A percentile compares a stretch with the other conserved stretches of the same genome.
These are phyloP conservation scores for Zarea fungicola DNA, from an alignment of 2,329 filamentous ascomycete genomes.

Conservation along the genomic window DNA sequence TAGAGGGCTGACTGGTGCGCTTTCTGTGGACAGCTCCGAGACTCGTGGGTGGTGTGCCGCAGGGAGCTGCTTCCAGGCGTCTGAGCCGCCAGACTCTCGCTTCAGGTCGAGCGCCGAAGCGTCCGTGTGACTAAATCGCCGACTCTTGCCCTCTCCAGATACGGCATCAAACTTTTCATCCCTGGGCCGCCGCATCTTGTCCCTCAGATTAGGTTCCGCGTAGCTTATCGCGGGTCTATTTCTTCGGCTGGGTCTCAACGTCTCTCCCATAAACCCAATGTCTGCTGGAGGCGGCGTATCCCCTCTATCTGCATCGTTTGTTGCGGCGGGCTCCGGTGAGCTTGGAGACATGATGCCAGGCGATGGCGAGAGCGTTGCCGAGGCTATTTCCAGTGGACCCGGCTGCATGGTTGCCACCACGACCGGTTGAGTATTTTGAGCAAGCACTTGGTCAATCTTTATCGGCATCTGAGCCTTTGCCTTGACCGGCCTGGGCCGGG, in stretches of 20 bases:
- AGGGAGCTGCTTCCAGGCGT: constrained; percentile 28
- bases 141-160: constrained; percentile 53
- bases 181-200: constrained; percentile 78
- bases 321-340: constrained; percentile 42
- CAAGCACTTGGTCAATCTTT: constrained; percentile 17
- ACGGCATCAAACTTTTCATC: constrained; percentile 74
- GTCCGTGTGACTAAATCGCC: constrained; percentile 35
- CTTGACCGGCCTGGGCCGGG: constrained; percentile 20
- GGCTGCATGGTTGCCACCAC: constrained; percentile 12
- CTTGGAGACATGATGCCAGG: constrained; percentile 39
- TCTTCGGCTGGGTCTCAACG: constrained; percentile 60
- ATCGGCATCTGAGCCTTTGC: constrained; percentile 22
- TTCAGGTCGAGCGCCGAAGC: constrained; percentile 27
- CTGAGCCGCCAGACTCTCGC: constrained; percentile 26
- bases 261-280: constrained; percentile 50
- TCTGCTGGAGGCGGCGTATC: constrained; percentile 58
- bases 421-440: constrained; percentile 17
- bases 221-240: constrained; percentile 69
- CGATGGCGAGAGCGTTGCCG: constrained; percentile 30
- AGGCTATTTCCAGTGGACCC: constrained; percentile 13
- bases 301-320: constrained; percentile 29
- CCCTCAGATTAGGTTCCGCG: constrained; percentile 72
- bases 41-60: neutral
- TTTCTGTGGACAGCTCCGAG: neutral
- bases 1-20: neutral